A percentile compares a stretch with the other conserved stretches of the same genome.
Conservation (phyloP, 805 yeast species). For the Yarrowia phangngaensis region DNA sequence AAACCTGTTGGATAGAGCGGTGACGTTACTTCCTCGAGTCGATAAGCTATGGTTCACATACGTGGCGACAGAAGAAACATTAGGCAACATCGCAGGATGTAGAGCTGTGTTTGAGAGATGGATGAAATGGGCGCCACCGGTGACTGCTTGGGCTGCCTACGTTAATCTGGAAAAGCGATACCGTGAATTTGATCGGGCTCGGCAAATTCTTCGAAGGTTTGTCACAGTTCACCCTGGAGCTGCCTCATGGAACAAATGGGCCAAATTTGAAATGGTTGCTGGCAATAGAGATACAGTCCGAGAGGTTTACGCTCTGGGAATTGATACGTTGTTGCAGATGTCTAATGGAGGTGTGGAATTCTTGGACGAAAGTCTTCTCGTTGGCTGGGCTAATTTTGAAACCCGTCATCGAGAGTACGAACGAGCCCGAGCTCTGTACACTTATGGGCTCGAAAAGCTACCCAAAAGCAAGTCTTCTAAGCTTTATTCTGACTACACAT, state of each 20-base stretch:
- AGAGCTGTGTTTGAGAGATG: constrained; percentile 70
- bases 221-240: constrained; percentile 51
- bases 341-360: constrained; percentile 36
- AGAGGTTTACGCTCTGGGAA: constrained; percentile 61
- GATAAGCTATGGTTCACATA: constrained; percentile 86
- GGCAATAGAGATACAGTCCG: constrained; percentile 50
- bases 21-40: constrained; percentile 66
- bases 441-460: constrained; percentile 48
- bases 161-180: constrained; percentile 69
- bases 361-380: constrained; percentile 43
- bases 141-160: constrained; percentile 69
- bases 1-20: constrained; percentile 75
- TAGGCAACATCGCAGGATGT: constrained; percentile 59
- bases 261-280: constrained; percentile 58
- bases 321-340: constrained; percentile 48
- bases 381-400: constrained; percentile 71
- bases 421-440: constrained; percentile 57
- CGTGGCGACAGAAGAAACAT: constrained; percentile 74
- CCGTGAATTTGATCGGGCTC: constrained; percentile 52
- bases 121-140: constrained; percentile 70
- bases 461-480: constrained; percentile 41
- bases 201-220: constrained; percentile 57
- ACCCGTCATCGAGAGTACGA: constrained; percentile 55
- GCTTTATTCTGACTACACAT: constrained; percentile 46
- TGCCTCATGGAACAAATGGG: constrained; percentile 72